A percentile compares a stretch with the other conserved stretches of the same genome.
Conservation (phyloP, 306 rosid species). For the Alnus rubra region DNA sequence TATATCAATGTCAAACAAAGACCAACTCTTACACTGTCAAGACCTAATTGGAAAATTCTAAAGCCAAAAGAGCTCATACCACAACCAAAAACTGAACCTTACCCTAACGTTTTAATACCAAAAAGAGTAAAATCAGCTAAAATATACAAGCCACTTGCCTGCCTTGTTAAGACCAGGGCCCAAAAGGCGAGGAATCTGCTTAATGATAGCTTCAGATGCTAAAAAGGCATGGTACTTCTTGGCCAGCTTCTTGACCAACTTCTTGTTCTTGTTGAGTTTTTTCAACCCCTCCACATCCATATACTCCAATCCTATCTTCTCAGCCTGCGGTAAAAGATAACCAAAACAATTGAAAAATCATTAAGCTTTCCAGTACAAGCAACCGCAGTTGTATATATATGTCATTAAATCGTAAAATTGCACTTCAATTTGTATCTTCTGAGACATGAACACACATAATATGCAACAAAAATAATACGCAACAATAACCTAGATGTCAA, state of each 20-base stretch:
- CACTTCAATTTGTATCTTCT: neutral
- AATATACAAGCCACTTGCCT: constrained; percentile 44
- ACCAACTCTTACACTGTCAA: neutral
- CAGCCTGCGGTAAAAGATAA: constrained; percentile 50
- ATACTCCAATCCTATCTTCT: constrained; percentile 70
- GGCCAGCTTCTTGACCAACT: constrained; percentile 76
- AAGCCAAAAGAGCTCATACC: no score
- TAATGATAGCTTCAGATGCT: constrained; percentile 86
- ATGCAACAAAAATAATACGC: neutral
- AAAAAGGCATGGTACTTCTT: constrained; percentile 85
- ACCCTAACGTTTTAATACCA: neutral
- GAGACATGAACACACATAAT: no score
- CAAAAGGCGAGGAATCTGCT: constrained; percentile 87
- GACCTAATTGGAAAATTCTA: no score
- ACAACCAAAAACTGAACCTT: neutral
- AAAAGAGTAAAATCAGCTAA: neutral
- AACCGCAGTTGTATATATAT: neutral
- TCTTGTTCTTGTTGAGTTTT: constrained; percentile 84
- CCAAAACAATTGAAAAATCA: neutral
- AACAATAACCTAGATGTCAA: neutral
- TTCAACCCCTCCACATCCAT: constrained; percentile 87
- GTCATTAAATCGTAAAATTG: neutral
- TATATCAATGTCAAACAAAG: neutral
- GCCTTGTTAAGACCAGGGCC: constrained; percentile 98
- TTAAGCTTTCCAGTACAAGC: no score